Conservation (phyloP, 768 basidiomycete species). For the Phylloporus rhodoxanthus region DNA sequence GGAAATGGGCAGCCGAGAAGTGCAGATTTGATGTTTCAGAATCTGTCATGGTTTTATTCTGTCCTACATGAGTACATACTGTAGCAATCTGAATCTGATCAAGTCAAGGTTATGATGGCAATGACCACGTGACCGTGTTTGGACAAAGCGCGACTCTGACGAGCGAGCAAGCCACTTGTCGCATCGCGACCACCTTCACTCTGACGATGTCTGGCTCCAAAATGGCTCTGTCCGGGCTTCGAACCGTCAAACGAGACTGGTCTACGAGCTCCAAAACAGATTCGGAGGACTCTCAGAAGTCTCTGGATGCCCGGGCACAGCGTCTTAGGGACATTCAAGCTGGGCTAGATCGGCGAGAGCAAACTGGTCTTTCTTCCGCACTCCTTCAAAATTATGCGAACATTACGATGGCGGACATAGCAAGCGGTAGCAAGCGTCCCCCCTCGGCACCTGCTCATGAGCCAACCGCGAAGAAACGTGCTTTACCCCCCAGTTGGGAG, state of each 20-base stretch:
- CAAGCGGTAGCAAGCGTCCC: slow-evolving; percentile 33
- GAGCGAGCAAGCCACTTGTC: too few relatives aligned
- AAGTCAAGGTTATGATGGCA: too few relatives aligned
- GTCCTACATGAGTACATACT: slow-evolving; percentile 34
- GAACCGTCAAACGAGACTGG: slow-evolving; percentile 58
- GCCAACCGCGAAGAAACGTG: slow-evolving; percentile 46
- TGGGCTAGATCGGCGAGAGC: slow-evolving; percentile 43
- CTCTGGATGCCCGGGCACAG: slow-evolving; percentile 23
- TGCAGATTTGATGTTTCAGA: slow-evolving; percentile 29
- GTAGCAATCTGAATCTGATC: too few relatives aligned
- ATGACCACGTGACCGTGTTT: slow-evolving; percentile 21
- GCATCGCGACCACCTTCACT: too few relatives aligned
- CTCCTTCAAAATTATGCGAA: slow-evolving; percentile 11
- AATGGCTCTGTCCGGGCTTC: slow-evolving; percentile 50
- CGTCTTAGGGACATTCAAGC: slow-evolving; percentile 58
- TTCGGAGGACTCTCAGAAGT: slow-evolving; percentile 17
- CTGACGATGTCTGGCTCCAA: slow-evolving; percentile 31
- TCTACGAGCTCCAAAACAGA: slow-evolving; percentile 40
- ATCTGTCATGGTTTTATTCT: slow-evolving; percentile 33
- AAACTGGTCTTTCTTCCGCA: slow-evolving; percentile 13
- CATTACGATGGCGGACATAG: slow-evolving; percentile 13
- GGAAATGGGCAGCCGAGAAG: slow-evolving; percentile 45
- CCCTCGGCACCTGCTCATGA: slow-evolving; percentile 15
- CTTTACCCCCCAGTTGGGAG: slow-evolving; percentile 49
- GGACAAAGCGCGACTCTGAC: not conserved